These are phyloP conservation scores for Mortierella sp. DNA, from an alignment of 371 early-diverging fungal species.

Conservation along the genomic window DNA sequence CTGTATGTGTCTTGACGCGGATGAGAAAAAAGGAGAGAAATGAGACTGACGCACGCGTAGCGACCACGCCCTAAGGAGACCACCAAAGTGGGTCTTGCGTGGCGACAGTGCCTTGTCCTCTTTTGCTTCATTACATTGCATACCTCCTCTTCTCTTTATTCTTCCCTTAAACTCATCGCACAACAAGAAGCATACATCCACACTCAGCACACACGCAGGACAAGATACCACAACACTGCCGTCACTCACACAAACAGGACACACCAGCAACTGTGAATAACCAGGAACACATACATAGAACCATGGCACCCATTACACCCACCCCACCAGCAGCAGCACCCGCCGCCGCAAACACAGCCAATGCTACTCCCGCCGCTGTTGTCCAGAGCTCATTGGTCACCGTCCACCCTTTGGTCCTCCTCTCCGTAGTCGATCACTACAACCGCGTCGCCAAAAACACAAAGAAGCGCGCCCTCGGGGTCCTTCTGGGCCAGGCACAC, in stretches of 20 bases:
- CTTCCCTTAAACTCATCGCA: not conserved
- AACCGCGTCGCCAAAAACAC: slow-evolving; percentile 97
- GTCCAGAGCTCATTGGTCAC: slow-evolving; percentile 76
- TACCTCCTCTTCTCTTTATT: not conserved
- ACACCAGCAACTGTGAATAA: not conserved
- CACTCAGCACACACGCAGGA: too few relatives aligned
- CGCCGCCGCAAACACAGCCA: slow-evolving; percentile 13
- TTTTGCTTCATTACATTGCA: not conserved
- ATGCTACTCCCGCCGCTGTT: slow-evolving; percentile 36
- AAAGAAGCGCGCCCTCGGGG: slow-evolving; percentile 98
- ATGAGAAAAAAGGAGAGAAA: not conserved
- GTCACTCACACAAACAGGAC: not conserved
- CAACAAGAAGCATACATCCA: not conserved
- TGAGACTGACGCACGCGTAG: slow-evolving; percentile 7
- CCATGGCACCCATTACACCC: slow-evolving; percentile 22
- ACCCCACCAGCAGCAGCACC: slow-evolving; percentile 17
- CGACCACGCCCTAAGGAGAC: not conserved
- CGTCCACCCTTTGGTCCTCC: slow-evolving; percentile 98
- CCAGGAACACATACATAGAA: not conserved
- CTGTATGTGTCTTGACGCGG: not conserved
- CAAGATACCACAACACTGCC: not conserved
- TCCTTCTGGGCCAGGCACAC: slow-evolving; percentile 96
- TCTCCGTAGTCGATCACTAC: slow-evolving; percentile 99
- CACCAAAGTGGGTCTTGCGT: not conserved
- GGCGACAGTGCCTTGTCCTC: not conserved